phyloP scores from a whole-genome alignment of 345 rosid species.

The Brassica juncea region DNA sequence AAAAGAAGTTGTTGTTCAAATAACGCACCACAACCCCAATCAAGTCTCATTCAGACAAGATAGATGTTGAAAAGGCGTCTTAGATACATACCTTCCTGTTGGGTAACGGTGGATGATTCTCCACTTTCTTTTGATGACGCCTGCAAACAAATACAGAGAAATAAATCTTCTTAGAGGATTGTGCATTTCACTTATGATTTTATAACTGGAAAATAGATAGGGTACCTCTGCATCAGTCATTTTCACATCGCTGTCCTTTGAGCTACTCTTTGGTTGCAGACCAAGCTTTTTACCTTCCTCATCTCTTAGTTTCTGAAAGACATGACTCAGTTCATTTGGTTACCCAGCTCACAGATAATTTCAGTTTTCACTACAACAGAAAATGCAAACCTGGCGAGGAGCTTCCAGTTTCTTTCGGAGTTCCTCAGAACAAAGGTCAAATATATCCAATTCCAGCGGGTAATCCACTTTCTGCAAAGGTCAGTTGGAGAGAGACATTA shows the following conservation, averaged over 20 bases:
- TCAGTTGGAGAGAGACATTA: conserved; percentile 14
- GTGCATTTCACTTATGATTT: background rate
- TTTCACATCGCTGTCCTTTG: conserved; percentile 65
- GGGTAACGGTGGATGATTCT: conserved; percentile 58
- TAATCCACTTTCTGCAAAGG: conserved; percentile 89
- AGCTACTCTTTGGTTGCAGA: conserved; percentile 52
- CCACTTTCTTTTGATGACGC: conserved; percentile 63
- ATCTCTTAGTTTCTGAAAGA: conserved; percentile 70
- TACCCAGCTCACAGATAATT: conserved; percentile 4
- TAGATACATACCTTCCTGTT: conserved; percentile 57
- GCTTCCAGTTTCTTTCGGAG: conserved; percentile 70
- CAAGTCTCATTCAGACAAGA: background rate
- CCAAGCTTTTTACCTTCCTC: conserved; percentile 89
- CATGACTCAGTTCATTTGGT: conserved; percentile 9
- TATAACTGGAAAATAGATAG: background rate
- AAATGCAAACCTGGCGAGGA: conserved; percentile 75
- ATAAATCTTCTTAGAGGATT: background rate
- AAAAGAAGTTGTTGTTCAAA: too few relatives aligned
- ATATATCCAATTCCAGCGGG: conserved; percentile 88
- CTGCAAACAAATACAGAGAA: conserved; percentile 44
- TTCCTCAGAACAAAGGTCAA: conserved; percentile 87
- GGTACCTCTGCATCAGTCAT: conserved; percentile 77
- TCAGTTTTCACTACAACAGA: background rate
- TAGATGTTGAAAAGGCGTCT: conserved; percentile 10
- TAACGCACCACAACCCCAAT: too few relatives aligned